Conservation (phyloP, 805 yeast genomes). For the Wickerhamia fluorescens region DNA sequence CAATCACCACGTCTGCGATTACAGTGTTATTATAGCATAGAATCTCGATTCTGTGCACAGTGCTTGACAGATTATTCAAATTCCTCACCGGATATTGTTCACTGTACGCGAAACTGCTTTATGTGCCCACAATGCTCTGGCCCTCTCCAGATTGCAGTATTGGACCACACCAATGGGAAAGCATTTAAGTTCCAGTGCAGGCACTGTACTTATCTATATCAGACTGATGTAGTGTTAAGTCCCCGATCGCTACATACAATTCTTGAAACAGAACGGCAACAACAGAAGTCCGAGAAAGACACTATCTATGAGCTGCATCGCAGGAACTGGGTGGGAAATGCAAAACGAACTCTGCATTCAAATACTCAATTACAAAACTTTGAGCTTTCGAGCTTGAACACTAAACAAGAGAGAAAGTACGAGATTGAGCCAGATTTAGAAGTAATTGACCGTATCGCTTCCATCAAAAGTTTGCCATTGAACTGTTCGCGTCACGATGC, state of each 20-base stretch:
- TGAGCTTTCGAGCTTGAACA: constrained; percentile 5
- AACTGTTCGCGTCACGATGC: too few species aligned
- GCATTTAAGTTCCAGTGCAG: constrained; percentile 33
- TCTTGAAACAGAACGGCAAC: constrained; percentile 9
- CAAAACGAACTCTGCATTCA: not conserved
- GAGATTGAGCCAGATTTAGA: too few species aligned
- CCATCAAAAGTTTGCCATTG: too few species aligned
- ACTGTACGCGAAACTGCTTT: constrained; percentile 34
- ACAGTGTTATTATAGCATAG: constrained; percentile 19
- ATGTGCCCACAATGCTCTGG: constrained; percentile 31
- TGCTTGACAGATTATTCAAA: constrained; percentile 30
- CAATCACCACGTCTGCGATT: constrained; percentile 20
- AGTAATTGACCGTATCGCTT: too few species aligned
- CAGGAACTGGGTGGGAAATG: not conserved
- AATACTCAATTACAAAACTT: constrained; percentile 5
- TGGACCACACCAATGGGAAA: constrained; percentile 21
- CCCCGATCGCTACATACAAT: constrained; percentile 35
- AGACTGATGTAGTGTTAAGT: constrained; percentile 29
- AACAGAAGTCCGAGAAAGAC: not conserved
- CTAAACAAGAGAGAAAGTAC: constrained; percentile 1
- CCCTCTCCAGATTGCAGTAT: constrained; percentile 15
- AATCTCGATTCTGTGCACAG: constrained; percentile 29
- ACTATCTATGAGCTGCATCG: not conserved
- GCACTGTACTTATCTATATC: constrained; percentile 26
- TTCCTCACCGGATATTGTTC: constrained; percentile 10